These are phyloP conservation scores for Citrus trifoliata DNA, from an alignment of 345 rosid species.

Conservation along the genomic window DNA sequence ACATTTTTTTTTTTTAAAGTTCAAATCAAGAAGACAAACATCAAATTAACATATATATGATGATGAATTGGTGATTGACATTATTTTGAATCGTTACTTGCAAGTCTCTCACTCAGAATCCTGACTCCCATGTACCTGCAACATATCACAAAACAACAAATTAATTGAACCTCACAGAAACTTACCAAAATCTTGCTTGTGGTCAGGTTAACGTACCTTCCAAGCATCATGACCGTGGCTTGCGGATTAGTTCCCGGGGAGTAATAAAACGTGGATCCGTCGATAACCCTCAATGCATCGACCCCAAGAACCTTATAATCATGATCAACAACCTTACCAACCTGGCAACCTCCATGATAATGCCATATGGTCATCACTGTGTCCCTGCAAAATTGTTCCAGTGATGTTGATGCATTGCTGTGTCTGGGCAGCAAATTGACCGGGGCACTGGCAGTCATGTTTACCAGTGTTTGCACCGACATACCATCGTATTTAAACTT, in stretches of 20 bases:
- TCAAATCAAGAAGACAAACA: no score
- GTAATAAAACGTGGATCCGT: conserved; percentile 69
- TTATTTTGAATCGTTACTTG: conserved; percentile 12
- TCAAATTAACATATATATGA: neutral
- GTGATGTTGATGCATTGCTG: conserved; percentile 37
- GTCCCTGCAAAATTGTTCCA: conserved; percentile 71
- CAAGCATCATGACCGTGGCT: conserved; percentile 98
- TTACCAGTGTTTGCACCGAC: conserved; percentile 36
- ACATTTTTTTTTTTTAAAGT: neutral
- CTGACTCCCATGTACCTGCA: conserved; percentile 63
- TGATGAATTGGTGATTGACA: neutral
- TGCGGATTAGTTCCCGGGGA: conserved; percentile 96
- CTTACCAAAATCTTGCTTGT: no score
- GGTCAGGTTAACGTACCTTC: conserved; percentile 47
- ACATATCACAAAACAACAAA: neutral
- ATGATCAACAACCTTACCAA: conserved; percentile 66
- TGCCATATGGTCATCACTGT: conserved; percentile 96
- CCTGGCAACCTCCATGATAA: conserved; percentile 89
- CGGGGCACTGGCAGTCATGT: conserved; percentile 48
- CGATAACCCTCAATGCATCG: conserved; percentile 60
- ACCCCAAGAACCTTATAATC: conserved; percentile 69
- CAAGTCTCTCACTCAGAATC: conserved; percentile 41
- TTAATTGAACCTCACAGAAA: no score
- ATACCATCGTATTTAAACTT: conserved; percentile 31
- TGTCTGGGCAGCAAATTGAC: conserved; percentile 69